Base-by-base conservation (phyloP, 495 filamentous ascomycete genomes). In the Cairneyella variabilis region DNA sequence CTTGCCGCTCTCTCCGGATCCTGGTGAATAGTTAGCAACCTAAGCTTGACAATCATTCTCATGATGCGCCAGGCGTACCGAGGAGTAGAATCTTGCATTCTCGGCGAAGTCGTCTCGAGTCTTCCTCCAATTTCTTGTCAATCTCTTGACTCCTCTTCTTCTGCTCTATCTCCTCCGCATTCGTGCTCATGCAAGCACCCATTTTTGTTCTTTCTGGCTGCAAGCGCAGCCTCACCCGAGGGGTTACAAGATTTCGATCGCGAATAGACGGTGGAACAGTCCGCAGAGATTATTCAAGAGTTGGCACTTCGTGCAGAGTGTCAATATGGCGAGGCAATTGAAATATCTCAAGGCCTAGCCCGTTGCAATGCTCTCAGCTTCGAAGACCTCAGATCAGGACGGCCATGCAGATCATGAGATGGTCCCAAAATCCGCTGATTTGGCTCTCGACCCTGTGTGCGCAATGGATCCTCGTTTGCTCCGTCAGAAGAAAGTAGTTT, bases 1-100 rank as follows among this genome's bases (percentile, higher is more conserved):
- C 71, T 98, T 98, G 44, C 93, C 93, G 71, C 91, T 97, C 77
- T 98, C 93, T 53, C 93, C 93, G 52, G 93, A 97, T 34, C 93
- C 93, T 98, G 38, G 41, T 40, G 22, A 45, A 23, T 34, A 37
- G 41, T 61, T 55, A 61, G 56, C 58, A n/a, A n/a, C n/a, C n/a
- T n/a, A n/a, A n/a, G n/a, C n/a, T n/a, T n/a, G n/a, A n/a, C n/a
- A n/a, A n/a, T n/a, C 25, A 20, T 48, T 38, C 27, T n/a, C 5
- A 10, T 27, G n/a, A 36, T 28, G 17, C 30, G 48, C 41, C 4
- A 50, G 3, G 25, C 62, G 18, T 81, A 97, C 93, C 93, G 53
- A 98, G 76, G 39, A 98, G 73, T 45, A 98, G 75, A 57, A 98
- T 97, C 75, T 98, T 98, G 87, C 93, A 97, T 86, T 98, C 93